Evolutionary conservation across 2,329 filamentous ascomycete species (phyloP).

Genomic region (Fusarium brachygibbosum): DNA sequence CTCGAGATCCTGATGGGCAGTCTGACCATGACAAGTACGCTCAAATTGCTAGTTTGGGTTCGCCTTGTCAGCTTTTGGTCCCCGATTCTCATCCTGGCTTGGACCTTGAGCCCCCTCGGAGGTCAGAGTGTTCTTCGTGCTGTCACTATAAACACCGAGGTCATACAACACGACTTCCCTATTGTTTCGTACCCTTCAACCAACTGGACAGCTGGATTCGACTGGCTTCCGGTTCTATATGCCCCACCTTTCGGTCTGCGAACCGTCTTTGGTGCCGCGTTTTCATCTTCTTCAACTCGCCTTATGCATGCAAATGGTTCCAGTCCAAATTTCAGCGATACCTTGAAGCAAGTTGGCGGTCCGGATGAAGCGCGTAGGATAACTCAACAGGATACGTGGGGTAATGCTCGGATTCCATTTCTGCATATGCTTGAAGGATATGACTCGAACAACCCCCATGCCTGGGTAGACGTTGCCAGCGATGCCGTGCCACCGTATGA

Average conservation of each 20-base stretch:
- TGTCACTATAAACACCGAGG: not conserved
- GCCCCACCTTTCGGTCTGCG: not conserved
- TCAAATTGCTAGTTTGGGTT: not conserved
- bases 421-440: not conserved
- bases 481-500: not conserved
- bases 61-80: conserved; percentile 1
- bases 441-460: not conserved
- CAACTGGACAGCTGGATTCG: not conserved
- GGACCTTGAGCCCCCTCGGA: not conserved
- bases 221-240: not conserved
- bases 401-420: not conserved
- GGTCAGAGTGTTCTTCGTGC: not conserved
- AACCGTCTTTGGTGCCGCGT: not conserved
- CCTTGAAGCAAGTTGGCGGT: not conserved
- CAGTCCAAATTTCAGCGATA: not conserved
- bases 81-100: not conserved
- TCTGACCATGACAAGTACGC: not conserved
- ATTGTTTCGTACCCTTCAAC: not conserved
- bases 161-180: not conserved
- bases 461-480: not conserved
- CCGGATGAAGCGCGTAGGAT: not conserved
- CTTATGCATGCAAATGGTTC: not conserved
- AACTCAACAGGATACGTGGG: not conserved
- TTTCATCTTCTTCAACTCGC: not conserved
- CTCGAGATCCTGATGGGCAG: not conserved